These are phyloP conservation scores for Tetrapisispora phaffii DNA, from an alignment of 805 yeast species.

Conservation along the genomic window DNA sequence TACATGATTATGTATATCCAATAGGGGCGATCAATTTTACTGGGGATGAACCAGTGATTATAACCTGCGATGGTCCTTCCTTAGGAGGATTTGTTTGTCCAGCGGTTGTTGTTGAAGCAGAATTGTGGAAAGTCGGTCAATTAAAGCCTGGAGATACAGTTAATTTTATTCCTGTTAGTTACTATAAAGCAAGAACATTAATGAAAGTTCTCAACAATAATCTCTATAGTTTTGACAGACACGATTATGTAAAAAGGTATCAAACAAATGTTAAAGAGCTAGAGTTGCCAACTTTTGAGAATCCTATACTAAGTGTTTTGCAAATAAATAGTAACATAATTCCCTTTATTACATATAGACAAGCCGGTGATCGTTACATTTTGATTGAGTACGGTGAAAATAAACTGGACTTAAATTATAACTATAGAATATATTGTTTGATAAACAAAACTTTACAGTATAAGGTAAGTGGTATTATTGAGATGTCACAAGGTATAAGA, in stretches of 20 bases:
- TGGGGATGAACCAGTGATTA: constrained; percentile 95
- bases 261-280: background rate
- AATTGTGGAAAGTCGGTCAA: constrained; percentile 98
- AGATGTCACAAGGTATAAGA: constrained; percentile 96
- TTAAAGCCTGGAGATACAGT: constrained; percentile 88
- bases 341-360: constrained; percentile 78
- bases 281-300: constrained; percentile 39
- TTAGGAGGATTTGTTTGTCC: constrained; percentile 96
- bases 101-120: constrained; percentile 91
- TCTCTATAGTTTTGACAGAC: constrained; percentile 19
- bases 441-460: constrained; percentile 59
- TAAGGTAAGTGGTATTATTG: constrained; percentile 71
- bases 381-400: constrained; percentile 90
- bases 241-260: constrained; percentile 7
- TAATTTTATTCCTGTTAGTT: constrained; percentile 68
- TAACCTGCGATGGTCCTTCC: constrained; percentile 96
- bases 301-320: constrained; percentile 50
- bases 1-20: constrained; percentile 94
- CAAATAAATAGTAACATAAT: constrained; percentile 19
- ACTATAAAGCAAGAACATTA: constrained; percentile 56
- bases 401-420: constrained; percentile 69
- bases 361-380: constrained; percentile 92
- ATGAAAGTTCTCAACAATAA: constrained; percentile 50
- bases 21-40: constrained; percentile 95
- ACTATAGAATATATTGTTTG: constrained; percentile 78